Base-by-base conservation (phyloP, 371 early-diverging fungal species). In the Mucor velutinosus region DNA sequence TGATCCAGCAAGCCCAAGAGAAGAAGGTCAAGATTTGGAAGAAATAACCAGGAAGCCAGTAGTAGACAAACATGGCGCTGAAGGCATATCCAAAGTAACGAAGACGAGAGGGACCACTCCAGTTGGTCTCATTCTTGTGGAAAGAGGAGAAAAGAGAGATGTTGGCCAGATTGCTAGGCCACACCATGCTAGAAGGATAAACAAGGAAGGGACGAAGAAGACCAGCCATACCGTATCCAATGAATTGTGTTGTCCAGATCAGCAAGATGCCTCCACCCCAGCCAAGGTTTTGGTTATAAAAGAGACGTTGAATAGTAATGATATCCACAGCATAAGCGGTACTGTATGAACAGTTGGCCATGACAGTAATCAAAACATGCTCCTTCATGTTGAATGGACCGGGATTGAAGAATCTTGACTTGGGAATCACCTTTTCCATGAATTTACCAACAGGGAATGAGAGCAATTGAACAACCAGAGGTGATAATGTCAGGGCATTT, bases 351-450 rank as follows among this genome's bases (percentile, higher is more conserved):
- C 88, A 83, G 41, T 84, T 86, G 11, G 88, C 86, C 80, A 90
- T 86, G 61, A 88, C 83, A 19, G 86, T 87, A 51, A 94, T 88
- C 33, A 95, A 74, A 23, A 89, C 92, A 66, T 95, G 94, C 76
- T 95, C 95, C 75, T 95, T 95, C 73, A 93, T 87, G 67, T 88
- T 88, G 81, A 95, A 95, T 1, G 93, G 92, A 7, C 94, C 94
- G 2, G 95, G 94, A 55, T 95, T 95, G 68, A 88, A 84, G 30
- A 83, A 77, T 65, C 74, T 78, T 8, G 74, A 71, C 53, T 67
- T 74, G 39, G 91, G 89, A 41, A 92, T 79, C 14, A 83, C 62
- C 27, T 70, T 59, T 59, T 86, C 90, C 87, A 93, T 69, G 33
- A 88, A 25, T 64, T 87, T 87, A 27, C 90, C 93, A 35, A 89